Conservation (phyloP, 2,329 filamentous ascomycete genomes). For the Diaporthe sp. region DNA sequence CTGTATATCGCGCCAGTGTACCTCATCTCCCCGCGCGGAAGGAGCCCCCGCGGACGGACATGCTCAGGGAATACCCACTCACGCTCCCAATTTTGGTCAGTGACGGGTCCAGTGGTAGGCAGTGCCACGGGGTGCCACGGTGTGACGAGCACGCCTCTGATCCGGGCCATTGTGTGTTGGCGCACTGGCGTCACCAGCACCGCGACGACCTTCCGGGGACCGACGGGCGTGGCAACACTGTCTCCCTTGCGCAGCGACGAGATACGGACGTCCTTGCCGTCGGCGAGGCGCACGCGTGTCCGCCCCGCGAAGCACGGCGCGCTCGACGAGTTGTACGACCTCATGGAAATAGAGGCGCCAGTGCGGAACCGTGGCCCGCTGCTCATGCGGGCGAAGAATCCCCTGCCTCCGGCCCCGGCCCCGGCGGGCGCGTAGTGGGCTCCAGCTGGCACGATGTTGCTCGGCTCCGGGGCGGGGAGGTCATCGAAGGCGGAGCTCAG, state of each 20-base stretch:
- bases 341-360: slow-evolving; percentile 53
- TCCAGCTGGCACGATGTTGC: slow-evolving; percentile 39
- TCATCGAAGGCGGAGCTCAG: slow-evolving; percentile 64
- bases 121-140: slow-evolving; percentile 69
- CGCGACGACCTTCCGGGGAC: slow-evolving; percentile 60
- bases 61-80: slow-evolving; percentile 62
- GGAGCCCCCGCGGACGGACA: slow-evolving; percentile 47
- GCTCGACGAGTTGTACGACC: slow-evolving; percentile 54
- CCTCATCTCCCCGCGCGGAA: slow-evolving; percentile 46
- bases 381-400: not conserved
- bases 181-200: slow-evolving; percentile 64
- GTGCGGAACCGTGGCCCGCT: not conserved
- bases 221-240: slow-evolving; percentile 63
- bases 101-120: not conserved
- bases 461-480: slow-evolving; percentile 59
- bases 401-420: not conserved
- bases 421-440: not conserved
- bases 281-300: slow-evolving; percentile 59
- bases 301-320: slow-evolving; percentile 67
- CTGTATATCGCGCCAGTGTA: slow-evolving; percentile 70
- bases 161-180: slow-evolving; percentile 56
- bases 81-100: slow-evolving; percentile 41
- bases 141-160: slow-evolving; percentile 64
- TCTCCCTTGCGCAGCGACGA: slow-evolving; percentile 59
- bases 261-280: slow-evolving; percentile 55